These are phyloP conservation scores for Paratinospora sagittata DNA, from an alignment of 164 flowering plant species.

Conservation along the genomic window DNA sequence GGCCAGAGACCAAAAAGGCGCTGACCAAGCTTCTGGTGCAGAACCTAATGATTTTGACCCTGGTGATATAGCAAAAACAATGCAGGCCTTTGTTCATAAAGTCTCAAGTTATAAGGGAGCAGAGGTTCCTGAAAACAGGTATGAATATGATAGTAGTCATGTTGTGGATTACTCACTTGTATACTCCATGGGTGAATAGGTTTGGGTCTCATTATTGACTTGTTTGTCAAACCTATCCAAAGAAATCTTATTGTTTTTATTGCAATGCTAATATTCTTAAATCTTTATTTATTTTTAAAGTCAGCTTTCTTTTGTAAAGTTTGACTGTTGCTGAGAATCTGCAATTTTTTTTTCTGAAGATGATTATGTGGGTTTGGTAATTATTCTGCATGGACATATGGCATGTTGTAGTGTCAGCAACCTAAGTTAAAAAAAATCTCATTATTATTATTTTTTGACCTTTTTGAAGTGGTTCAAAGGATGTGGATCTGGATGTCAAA, in stretches of 20 bases:
- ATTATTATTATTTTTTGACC: not conserved
- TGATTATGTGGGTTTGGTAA: not conserved
- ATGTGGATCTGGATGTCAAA: conserved; percentile 64
- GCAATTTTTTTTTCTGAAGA: not conserved
- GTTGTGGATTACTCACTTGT: not conserved
- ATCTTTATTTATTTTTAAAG: not conserved
- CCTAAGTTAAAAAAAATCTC: not conserved
- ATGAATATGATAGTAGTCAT: not conserved
- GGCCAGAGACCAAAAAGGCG: conserved; percentile 35
- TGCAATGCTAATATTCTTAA: not conserved
- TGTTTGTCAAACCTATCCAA: not conserved
- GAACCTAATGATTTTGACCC: conserved; percentile 47
- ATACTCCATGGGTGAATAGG: not conserved
- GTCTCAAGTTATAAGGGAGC: conserved; percentile 84
- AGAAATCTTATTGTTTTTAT: not conserved
- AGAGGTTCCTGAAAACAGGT: conserved; percentile 77
- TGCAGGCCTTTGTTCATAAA: conserved; percentile 73
- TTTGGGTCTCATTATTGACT: not conserved
- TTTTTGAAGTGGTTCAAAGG: conserved; percentile 42
- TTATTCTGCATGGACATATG: not conserved
- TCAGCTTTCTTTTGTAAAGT: not conserved
- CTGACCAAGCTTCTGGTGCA: conserved; percentile 27
- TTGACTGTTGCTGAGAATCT: not conserved
- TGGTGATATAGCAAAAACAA: conserved; percentile 57
- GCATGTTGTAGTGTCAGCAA: not conserved